These are phyloP conservation scores for Paraleonurus japonicus DNA, from an alignment of 257 asterid genomes.

Conservation along the genomic window DNA sequence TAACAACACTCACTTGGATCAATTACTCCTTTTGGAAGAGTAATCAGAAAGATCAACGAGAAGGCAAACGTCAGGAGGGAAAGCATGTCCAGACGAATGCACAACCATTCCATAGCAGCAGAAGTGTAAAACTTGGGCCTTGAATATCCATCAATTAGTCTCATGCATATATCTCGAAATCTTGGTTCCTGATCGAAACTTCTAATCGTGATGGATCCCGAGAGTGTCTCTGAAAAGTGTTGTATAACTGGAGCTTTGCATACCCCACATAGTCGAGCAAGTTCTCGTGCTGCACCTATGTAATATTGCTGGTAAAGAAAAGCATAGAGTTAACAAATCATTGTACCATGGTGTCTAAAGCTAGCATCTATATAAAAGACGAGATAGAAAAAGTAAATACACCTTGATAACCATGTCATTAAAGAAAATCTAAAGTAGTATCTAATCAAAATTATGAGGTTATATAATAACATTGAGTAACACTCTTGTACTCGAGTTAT, in stretches of 20 bases:
- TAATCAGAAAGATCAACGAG: conserved; percentile 63
- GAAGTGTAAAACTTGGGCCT: conserved; percentile 70
- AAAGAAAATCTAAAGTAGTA: not conserved
- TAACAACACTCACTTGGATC: conserved; percentile 60
- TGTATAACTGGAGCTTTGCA: conserved; percentile 91
- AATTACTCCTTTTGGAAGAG: conserved; percentile 75
- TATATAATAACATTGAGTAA: not conserved
- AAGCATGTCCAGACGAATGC: conserved; percentile 73
- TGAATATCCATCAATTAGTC: conserved; percentile 72
- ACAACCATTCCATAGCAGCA: conserved; percentile 96
- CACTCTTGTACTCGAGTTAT: no score
- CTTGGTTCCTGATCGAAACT: conserved; percentile 72
- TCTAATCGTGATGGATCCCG: conserved; percentile 85
- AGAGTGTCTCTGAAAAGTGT: conserved; percentile 85
- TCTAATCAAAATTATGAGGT: not conserved
- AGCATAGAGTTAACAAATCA: not conserved
- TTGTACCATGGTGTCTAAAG: not conserved
- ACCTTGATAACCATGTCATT: not conserved
- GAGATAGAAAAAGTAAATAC: conserved; percentile 3
- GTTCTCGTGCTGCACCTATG: conserved; percentile 85
- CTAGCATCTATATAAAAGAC: not conserved
- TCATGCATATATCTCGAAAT: conserved; percentile 68
- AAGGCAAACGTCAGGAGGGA: conserved; percentile 69
- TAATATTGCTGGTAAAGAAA: conserved; percentile 59
- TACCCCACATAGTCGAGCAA: conserved; percentile 75